Percentiles rank a stretch among this genome's conserved stretches.
Conservation (phyloP, 495 filamentous ascomycete genomes). For the Aspergillus indologenus region DNA sequence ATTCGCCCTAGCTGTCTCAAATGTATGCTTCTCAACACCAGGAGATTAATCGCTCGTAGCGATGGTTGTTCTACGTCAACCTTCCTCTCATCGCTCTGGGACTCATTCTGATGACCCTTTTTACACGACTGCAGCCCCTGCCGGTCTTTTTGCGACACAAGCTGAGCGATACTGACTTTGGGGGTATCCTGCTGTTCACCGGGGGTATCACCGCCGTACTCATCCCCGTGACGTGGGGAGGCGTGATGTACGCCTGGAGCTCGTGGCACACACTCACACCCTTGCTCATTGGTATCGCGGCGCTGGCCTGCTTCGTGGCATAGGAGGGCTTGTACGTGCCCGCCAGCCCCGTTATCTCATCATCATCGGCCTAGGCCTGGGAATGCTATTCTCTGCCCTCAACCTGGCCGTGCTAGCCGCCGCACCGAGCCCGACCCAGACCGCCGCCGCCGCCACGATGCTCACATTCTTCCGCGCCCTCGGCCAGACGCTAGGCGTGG, state of each 20-base stretch:
- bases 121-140: too few relatives aligned
- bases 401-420: conserved; percentile 50
- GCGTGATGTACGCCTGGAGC: conserved; percentile 51
- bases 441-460: conserved; percentile 51
- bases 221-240: conserved; percentile 55
- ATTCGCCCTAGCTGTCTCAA: neutral
- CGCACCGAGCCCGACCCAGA: conserved; percentile 35
- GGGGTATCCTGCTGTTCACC: conserved; percentile 52
- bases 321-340: conserved; percentile 27
- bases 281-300: conserved; percentile 16
- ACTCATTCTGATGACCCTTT: too few relatives aligned
- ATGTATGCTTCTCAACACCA: too few relatives aligned
- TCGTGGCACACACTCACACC: conserved; percentile 49
- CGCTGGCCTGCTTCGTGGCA: conserved; percentile 19
- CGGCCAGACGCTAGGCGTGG: conserved; percentile 54
- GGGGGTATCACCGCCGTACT: conserved; percentile 43
- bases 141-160: conserved; percentile 17
- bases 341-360: conserved; percentile 48
- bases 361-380: conserved; percentile 48
- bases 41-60: conserved; percentile 16
- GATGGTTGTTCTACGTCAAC: conserved; percentile 52
- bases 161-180: conserved; percentile 50
- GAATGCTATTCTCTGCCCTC: conserved; percentile 48
- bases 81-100: conserved; percentile 47
- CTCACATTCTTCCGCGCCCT: conserved; percentile 55